Percentiles rank a stretch among this genome's conserved stretches.
phyloP scores from a whole-genome alignment of 495 filamentous ascomycete genomes.

The Viridothelium virens region DNA sequence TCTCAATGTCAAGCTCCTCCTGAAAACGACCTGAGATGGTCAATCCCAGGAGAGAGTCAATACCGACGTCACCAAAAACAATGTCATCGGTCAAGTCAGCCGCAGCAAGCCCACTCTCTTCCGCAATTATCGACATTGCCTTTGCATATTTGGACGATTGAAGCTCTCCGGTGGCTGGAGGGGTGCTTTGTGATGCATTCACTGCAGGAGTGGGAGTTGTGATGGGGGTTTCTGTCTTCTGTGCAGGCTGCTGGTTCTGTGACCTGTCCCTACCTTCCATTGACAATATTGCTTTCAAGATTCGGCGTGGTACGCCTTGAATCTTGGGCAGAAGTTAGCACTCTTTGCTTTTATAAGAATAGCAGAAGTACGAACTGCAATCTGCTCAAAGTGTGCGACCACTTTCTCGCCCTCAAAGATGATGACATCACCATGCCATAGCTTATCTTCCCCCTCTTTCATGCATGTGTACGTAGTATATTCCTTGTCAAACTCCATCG shows the following conservation, averaged over 20 bases:
- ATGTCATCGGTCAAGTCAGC: slow-evolving; percentile 35
- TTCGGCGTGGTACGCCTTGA: slow-evolving; percentile 23
- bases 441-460: slow-evolving; percentile 40
- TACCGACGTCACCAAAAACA: slow-evolving; percentile 35
- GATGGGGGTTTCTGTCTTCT: not conserved
- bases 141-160: not conserved
- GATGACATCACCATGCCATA: slow-evolving; percentile 47
- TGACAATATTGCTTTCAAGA: slow-evolving; percentile 22
- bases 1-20: slow-evolving; percentile 39
- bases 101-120: slow-evolving; percentile 40
- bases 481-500: slow-evolving; percentile 54
- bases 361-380: slow-evolving; percentile 17
- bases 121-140: slow-evolving; percentile 35
- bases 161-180: not conserved
- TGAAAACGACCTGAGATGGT: slow-evolving; percentile 39
- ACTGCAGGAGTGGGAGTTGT: too few species aligned
- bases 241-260: not conserved
- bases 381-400: slow-evolving; percentile 27
- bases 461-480: slow-evolving; percentile 68
- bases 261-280: not conserved
- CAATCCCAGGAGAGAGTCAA: slow-evolving; percentile 47
- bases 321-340: slow-evolving; percentile 16
- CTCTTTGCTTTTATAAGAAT: not conserved
- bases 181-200: too few species aligned
- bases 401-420: slow-evolving; percentile 41